Evolutionary conservation across 73 alveolate species (phyloP).

Genomic region (Urostyla sp.): DNA sequence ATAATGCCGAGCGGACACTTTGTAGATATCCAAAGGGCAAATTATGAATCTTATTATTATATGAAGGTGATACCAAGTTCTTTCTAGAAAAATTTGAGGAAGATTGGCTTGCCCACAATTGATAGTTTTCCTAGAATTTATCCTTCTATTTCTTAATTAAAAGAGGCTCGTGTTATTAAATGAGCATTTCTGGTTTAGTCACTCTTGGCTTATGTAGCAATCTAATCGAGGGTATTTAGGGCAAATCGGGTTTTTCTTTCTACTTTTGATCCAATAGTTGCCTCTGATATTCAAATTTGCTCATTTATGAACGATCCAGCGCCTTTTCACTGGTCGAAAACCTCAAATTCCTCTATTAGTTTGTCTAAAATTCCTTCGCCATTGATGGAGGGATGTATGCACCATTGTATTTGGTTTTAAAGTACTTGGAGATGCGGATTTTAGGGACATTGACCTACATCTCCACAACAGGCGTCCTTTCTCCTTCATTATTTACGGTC

Average conservation of each 20-base stretch:
- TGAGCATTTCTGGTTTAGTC: neutral
- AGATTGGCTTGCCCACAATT: slow-evolving; percentile 7
- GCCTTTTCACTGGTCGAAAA: slow-evolving; percentile 23
- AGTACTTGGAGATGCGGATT: slow-evolving; percentile 28
- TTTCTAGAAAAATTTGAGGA: slow-evolving; percentile 33
- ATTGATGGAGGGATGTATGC: slow-evolving; percentile 38
- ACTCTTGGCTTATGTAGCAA: slow-evolving; percentile 24
- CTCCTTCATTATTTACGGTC: no score
- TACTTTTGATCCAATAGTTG: neutral
- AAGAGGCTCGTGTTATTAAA: slow-evolving; percentile 15
- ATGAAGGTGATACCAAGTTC: slow-evolving; percentile 10
- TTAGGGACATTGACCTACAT: slow-evolving; percentile 30
- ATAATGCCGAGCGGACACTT: no score
- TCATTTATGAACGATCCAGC: slow-evolving; percentile 1
- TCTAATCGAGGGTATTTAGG: slow-evolving; percentile 2
- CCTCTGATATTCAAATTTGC: slow-evolving; percentile 11
- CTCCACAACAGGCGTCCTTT: slow-evolving; percentile 14
- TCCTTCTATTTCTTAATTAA: neutral
- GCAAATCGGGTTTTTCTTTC: slow-evolving; percentile 1
- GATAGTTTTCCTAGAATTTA: neutral
- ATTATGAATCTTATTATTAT: slow-evolving; percentile 10
- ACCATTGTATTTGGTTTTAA: slow-evolving; percentile 29
- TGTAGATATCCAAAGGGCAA: slow-evolving; percentile 24
- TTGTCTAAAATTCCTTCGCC: slow-evolving; percentile 18
- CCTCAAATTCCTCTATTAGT: neutral